phyloP scores from a whole-genome alignment of 208 protist genomes.

The Leishmania braziliensis region DNA sequence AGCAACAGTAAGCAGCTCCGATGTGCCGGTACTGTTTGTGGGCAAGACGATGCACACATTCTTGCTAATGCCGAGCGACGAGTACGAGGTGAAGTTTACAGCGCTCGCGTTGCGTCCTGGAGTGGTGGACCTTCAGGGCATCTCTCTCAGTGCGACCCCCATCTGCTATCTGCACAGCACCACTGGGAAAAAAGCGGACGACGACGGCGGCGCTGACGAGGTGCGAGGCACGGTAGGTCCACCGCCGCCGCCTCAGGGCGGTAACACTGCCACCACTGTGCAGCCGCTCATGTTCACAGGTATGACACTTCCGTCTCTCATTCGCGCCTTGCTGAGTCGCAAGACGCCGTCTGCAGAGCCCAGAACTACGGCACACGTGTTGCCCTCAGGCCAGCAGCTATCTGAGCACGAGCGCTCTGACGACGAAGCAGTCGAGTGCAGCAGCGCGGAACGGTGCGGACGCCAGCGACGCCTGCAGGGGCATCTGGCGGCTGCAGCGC shows the following conservation, averaged over 20 bases:
- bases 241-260: background rate
- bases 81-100: constrained; percentile 56
- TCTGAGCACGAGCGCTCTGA: background rate
- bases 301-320: constrained; percentile 25
- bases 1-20: background rate
- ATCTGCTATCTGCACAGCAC: constrained; percentile 32
- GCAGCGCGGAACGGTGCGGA: background rate
- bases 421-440: background rate
- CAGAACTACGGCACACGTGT: constrained; percentile 2
- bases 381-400: constrained; percentile 3
- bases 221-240: background rate
- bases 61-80: constrained; percentile 66
- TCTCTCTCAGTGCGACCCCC: constrained; percentile 53
- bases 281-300: constrained; percentile 30
- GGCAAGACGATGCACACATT: constrained; percentile 66
- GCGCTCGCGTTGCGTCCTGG: constrained; percentile 62
- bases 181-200: background rate
- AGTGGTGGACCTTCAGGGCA: constrained; percentile 69
- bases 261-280: background rate
- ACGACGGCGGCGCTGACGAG: background rate
- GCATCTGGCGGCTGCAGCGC: constrained; percentile 1
- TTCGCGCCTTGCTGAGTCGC: constrained; percentile 16
- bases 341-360: constrained; percentile 8
- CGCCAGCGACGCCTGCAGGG: background rate
- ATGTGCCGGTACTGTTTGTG: constrained; percentile 58